phyloP scores from a whole-genome alignment of 148 eudicot species.

The Rhododendron simsii region DNA sequence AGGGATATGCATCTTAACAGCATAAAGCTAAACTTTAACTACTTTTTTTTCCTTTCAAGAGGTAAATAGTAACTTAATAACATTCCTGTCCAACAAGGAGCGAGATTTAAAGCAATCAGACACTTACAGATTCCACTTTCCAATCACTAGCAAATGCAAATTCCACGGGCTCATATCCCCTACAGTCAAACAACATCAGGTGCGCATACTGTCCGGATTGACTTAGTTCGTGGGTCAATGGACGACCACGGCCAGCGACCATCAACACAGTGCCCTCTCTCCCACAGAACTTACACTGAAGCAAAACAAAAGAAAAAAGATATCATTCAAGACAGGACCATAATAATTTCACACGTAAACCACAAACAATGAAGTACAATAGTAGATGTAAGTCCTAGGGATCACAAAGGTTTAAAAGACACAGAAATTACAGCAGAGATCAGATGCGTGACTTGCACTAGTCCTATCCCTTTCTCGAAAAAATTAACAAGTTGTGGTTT shows the following conservation, averaged over 20 bases:
- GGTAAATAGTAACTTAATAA: neutral
- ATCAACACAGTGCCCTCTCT: constrained; percentile 70
- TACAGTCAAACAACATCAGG: constrained; percentile 80
- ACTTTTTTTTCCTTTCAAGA: neutral
- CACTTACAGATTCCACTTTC: constrained; percentile 77
- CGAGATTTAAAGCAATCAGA: neutral
- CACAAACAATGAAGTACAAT: neutral
- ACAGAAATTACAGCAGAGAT: neutral
- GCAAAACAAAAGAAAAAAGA: constrained; percentile 22
- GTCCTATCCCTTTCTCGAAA: neutral
- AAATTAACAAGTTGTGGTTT: neutral
- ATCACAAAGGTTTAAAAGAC: neutral
- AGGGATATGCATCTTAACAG: neutral
- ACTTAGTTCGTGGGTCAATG: constrained; percentile 47
- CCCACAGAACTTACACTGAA: constrained; percentile 79
- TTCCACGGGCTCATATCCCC: constrained; percentile 81
- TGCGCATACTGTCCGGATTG: constrained; percentile 47
- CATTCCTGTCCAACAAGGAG: neutral
- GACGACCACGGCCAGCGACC: constrained; percentile 52
- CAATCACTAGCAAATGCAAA: constrained; percentile 68
- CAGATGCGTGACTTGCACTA: neutral
- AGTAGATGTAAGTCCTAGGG: neutral
- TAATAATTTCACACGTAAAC: neutral
- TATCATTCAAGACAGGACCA: neutral
- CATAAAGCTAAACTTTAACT: neutral